Conservation (phyloP, 2,329 filamentous ascomycete genomes). For the Parascedosporium putredinis region DNA sequence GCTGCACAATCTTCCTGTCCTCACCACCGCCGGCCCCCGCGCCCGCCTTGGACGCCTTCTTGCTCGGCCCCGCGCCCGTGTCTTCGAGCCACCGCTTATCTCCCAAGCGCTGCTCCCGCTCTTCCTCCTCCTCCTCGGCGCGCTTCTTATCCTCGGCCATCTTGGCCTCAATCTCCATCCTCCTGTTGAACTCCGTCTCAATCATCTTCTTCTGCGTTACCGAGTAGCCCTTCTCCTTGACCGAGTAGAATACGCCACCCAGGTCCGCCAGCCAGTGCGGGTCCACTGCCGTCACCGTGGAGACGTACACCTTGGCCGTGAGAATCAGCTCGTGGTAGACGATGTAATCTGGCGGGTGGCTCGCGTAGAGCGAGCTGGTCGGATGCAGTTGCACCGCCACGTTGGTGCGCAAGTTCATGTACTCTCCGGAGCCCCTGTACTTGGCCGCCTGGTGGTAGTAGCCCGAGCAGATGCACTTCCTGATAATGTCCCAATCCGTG, state of each 20-base stretch:
- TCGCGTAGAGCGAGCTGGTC: slow-evolving; percentile 86
- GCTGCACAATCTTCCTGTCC: slow-evolving; percentile 48
- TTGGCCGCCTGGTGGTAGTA: slow-evolving; percentile 98
- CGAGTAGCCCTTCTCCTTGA: slow-evolving; percentile 96
- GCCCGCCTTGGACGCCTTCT: slow-evolving; percentile 19
- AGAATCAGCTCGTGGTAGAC: slow-evolving; percentile 97
- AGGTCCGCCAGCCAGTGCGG: slow-evolving; percentile 95
- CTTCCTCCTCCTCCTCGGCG: slow-evolving; percentile 45
- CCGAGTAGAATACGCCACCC: slow-evolving; percentile 91
- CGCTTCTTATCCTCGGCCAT: slow-evolving; percentile 77
- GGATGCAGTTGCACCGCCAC: slow-evolving; percentile 92
- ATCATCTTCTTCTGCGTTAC: slow-evolving; percentile 75
- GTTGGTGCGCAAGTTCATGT: slow-evolving; percentile 89
- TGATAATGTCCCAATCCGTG: slow-evolving; percentile 92
- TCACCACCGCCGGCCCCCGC: slow-evolving; percentile 11
- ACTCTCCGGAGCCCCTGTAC: slow-evolving; percentile 93
- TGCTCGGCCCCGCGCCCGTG: slow-evolving; percentile 22
- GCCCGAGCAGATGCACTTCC: slow-evolving; percentile 92
- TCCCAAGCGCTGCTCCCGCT: slow-evolving; percentile 38
- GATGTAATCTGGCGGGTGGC: slow-evolving; percentile 92
- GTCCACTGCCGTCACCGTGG: slow-evolving; percentile 89
- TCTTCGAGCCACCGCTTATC: slow-evolving; percentile 27
- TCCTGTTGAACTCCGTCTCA: slow-evolving; percentile 83
- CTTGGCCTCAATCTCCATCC: slow-evolving; percentile 85
- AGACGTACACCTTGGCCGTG: slow-evolving; percentile 96